Base-by-base conservation (phyloP, 2,329 filamentous ascomycete genomes). In the Tolypocladium endophyticum region DNA sequence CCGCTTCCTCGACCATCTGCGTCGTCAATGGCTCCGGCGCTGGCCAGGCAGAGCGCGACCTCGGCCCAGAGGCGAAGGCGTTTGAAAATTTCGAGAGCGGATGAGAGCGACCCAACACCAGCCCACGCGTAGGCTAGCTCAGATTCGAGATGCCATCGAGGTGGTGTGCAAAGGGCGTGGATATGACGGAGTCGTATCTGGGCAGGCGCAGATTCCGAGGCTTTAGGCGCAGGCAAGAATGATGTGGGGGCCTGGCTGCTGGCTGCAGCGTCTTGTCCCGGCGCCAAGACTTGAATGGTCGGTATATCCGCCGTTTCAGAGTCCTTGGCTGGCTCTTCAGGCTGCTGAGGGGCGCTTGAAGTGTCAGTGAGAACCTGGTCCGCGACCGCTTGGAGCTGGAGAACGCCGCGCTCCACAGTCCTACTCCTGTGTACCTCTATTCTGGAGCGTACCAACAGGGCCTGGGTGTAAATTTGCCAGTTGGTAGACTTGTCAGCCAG, bases 391-490 rank as follows among this genome's bases (percentile, higher is more conserved):
- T 99, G 94, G 65, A 99, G 83, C 74, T 99, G 94, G 25, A 99
- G 77, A 0, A 99, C 85, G 54, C 91, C 90, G 61, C 94, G 82
- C 74, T 99, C 94, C 43, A 95, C 81, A 0, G 94, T 99, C 59
- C 93, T 82, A 58, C 92, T 90, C 58, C 86, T 84, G 73, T 95
- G 92, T 0, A 92, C 82, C 73, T 99, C 94, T 59, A 97, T 93
- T 20, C 94, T 83, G 61, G 90, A 96, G 53, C 94, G 84, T 1
- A 97, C 89, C 0, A 99, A 80, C 11, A 99, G 79, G 0, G 92
- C 94, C 70, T 97, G 92, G 0, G 94, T 97, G 71, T 97, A 97
- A 39, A 97, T 87, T 72, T 97, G 94, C 94, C 94, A 99, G 72
- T 97, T 99, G 0, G 91, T 93, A 54, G 89, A 89, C 65, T 93